phyloP scores from a whole-genome alignment of 192 early-diverging fungal species.

The Globomyces pollinis-pini region DNA sequence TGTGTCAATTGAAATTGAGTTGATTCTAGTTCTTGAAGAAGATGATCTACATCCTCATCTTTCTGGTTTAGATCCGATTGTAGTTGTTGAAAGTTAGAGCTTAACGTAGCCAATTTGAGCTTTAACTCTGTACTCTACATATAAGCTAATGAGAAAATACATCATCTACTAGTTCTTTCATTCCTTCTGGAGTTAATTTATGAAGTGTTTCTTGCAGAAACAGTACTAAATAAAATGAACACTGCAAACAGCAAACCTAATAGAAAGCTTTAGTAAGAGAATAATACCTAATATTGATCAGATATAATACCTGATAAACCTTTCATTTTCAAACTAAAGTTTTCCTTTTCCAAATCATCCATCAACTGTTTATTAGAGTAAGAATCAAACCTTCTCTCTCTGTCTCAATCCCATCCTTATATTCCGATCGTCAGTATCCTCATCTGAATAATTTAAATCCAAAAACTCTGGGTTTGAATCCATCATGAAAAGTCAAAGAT shows the following conservation, averaged over 20 bases:
- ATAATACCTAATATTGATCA: too few relatives aligned
- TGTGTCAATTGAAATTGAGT: background rate
- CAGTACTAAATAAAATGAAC: too few relatives aligned
- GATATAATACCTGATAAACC: too few relatives aligned
- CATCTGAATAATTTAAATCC: background rate
- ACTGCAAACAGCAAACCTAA: too few relatives aligned
- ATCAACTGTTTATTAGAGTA: slow-evolving; percentile 25
- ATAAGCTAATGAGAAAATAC: background rate
- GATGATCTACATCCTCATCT: background rate
- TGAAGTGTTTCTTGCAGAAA: background rate
- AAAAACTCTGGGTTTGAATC: background rate
- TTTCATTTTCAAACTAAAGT: slow-evolving; percentile 27
- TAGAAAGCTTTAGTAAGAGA: too few relatives aligned
- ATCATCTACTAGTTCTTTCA: slow-evolving; percentile 2
- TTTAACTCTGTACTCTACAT: background rate
- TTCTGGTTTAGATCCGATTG: too few relatives aligned
- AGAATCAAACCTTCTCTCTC: background rate
- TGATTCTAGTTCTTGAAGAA: background rate
- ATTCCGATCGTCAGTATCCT: background rate
- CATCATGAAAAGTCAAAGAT: background rate
- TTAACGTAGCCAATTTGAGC: too few relatives aligned
- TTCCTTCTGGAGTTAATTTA: slow-evolving; percentile 1
- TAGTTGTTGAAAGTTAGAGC: too few relatives aligned
- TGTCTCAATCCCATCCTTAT: background rate
- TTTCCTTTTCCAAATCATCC: slow-evolving; percentile 30